Conservation (phyloP, 495 filamentous ascomycete genomes). For the Penicillium pancosmium region DNA sequence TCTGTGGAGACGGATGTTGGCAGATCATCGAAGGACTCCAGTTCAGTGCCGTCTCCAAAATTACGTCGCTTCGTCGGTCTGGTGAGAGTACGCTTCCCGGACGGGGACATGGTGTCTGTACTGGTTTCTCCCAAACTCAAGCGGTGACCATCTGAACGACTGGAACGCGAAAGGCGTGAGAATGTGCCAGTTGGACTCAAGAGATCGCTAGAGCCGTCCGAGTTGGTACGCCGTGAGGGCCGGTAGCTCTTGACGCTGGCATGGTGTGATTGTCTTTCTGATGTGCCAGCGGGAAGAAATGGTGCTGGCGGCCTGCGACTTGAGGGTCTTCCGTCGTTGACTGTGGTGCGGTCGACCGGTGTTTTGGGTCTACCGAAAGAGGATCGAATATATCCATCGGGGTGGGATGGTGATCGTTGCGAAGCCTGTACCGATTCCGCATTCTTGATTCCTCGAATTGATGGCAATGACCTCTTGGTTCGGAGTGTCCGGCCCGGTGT, state of each 20-base stretch:
- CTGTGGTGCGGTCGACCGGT: constrained; percentile 61
- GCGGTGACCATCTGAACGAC: constrained; percentile 48
- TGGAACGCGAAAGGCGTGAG: constrained; percentile 52
- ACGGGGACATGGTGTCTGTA: constrained; percentile 49
- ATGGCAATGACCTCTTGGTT: constrained; percentile 86
- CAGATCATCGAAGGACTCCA: constrained; percentile 92
- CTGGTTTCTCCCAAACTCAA: constrained; percentile 41
- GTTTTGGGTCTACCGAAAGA: constrained; percentile 66
- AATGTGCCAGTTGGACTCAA: constrained; percentile 45
- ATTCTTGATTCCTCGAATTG: constrained; percentile 60
- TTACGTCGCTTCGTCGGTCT: constrained; percentile 73
- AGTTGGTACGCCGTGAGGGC: constrained; percentile 73
- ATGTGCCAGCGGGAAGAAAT: constrained; percentile 80
- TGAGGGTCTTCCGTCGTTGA: constrained; percentile 54
- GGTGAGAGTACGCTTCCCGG: constrained; percentile 67
- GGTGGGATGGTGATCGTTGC: constrained; percentile 43
- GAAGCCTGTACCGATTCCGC: constrained; percentile 35
- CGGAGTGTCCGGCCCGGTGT: constrained; percentile 75
- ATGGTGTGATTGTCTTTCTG: constrained; percentile 78
- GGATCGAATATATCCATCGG: constrained; percentile 44
- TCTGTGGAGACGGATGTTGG: constrained; percentile 85
- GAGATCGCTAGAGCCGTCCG: constrained; percentile 60
- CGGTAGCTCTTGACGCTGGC: constrained; percentile 70
- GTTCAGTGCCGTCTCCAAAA: constrained; percentile 90
- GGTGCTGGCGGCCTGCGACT: constrained; percentile 65